phyloP scores from a whole-genome alignment of 345 rosid species.

The Murraya paniculata region DNA sequence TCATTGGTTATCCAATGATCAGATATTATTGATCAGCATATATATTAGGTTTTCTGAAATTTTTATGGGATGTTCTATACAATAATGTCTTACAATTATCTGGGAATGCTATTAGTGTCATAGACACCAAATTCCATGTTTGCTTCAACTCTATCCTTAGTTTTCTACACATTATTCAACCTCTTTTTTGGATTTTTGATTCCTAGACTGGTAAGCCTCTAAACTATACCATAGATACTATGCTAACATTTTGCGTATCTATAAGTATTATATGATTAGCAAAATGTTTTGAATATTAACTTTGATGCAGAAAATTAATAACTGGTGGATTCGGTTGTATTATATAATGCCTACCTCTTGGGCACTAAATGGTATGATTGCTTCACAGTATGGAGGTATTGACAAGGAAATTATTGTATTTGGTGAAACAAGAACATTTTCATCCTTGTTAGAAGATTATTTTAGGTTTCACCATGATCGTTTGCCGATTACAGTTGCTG shows the following conservation, averaged over 20 bases:
- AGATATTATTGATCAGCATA: slow-evolving; percentile 46
- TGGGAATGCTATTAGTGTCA: slow-evolving; percentile 62
- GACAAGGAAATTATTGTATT: slow-evolving; percentile 43
- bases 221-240: too few relatives aligned
- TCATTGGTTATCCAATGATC: slow-evolving; percentile 62
- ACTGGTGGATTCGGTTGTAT: slow-evolving; percentile 81
- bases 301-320: slow-evolving; percentile 62
- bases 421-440: slow-evolving; percentile 40
- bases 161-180: slow-evolving; percentile 39
- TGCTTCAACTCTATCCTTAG: slow-evolving; percentile 46
- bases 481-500: slow-evolving; percentile 30
- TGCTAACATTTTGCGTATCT: too few relatives aligned
- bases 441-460: slow-evolving; percentile 48
- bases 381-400: slow-evolving; percentile 76
- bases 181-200: slow-evolving; percentile 73
- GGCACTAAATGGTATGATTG: slow-evolving; percentile 53
- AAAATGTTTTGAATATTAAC: too few relatives aligned
- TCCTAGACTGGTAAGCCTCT: slow-evolving; percentile 60
- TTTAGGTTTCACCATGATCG: slow-evolving; percentile 49
- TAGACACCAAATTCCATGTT: slow-evolving; percentile 59
- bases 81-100: slow-evolving; percentile 49
- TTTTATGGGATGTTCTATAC: slow-evolving; percentile 58
- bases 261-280: too few relatives aligned
- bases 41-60: slow-evolving; percentile 55
- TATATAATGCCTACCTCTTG: slow-evolving; percentile 67